Conservation (phyloP, 768 basidiomycete genomes). For the Pleurotus salmoneostramineus region DNA sequence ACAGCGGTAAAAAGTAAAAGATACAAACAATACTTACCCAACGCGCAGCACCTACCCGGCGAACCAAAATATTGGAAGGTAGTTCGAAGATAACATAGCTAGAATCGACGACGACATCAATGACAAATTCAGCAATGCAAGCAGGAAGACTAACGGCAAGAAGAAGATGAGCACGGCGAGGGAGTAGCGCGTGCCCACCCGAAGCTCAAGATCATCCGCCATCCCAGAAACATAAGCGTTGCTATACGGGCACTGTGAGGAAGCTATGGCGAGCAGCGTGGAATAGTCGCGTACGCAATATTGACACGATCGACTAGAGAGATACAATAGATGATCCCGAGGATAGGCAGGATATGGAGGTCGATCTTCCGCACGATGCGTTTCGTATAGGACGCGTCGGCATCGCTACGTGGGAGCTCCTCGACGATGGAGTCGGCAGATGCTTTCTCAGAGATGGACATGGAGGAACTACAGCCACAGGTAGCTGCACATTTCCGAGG, state of each 20-base stretch:
- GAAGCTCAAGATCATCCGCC: constrained; percentile 19
- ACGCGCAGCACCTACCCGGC: constrained; percentile 37
- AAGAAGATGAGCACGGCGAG: constrained; percentile 40
- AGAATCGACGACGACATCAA: neutral
- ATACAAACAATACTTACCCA: too few species aligned
- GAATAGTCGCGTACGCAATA: constrained; percentile 13
- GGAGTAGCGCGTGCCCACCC: constrained; percentile 31
- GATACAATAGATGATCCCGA: constrained; percentile 37
- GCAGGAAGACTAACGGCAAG: constrained; percentile 24
- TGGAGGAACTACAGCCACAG: too few species aligned
- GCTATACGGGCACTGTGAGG: constrained; percentile 18
- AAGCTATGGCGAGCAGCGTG: too few species aligned
- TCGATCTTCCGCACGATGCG: constrained; percentile 28
- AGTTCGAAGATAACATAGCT: constrained; percentile 30
- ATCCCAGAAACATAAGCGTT: constrained; percentile 30
- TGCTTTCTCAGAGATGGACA: constrained; percentile 1
- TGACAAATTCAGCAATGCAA: neutral
- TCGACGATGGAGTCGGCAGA: constrained; percentile 1
- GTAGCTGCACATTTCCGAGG: too few species aligned
- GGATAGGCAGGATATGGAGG: constrained; percentile 38
- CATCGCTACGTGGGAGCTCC: neutral
- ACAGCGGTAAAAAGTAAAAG: too few species aligned
- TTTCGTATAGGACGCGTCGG: neutral
- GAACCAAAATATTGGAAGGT: constrained; percentile 39
- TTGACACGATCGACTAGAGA: constrained; percentile 41